Base-by-base conservation (phyloP, 1,284 basidiomycete genomes). In the Somion occarium region DNA sequence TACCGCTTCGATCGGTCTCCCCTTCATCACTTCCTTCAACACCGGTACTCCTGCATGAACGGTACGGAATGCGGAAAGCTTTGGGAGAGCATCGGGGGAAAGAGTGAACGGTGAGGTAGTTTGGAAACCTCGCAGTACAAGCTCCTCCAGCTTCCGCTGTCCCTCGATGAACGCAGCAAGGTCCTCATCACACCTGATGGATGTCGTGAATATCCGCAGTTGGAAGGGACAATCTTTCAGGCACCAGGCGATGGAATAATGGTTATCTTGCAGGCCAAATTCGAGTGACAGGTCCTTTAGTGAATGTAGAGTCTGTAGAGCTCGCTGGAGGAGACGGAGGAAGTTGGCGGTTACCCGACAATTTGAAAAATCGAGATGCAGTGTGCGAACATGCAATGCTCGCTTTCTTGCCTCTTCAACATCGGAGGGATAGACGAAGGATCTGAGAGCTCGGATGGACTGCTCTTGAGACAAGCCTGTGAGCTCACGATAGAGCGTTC, bases 161-260 rank as follows among this genome's bases (percentile, higher is more conserved):
- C 65, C 63, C 50, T 74, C 73, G 53, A 85, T 69, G 62, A 83
- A 82, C n/a, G 58, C 53, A 0, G 78, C 75, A 11, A 85, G 69
- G 7, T 63, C 57, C 3, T 62, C 57, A 38, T 76, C 74, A 59
- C 73, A 80, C 23, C 73, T 72, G 60, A 82, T 72, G 11, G 80
- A 79, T 0, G 79, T 81, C 5, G 74, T 69, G 56, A 84, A 72
- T 0, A 68, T 61, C 19, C 61, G 60, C 30, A 85, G 69, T 2
- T 63, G 63, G 56, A 79, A 77, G 2, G 69, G 59, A 49, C 54
- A 46, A 46, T 64, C 68, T 2, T 69, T 60, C n/a, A 80, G 68
- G 34, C 76, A 65, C 76, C 79, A 80, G 3, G 73, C 64, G 2
- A 76, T 67, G 19, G 61, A 59, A 50, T 67, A 54, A 49, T 61